Percentiles rank a stretch among this genome's conserved stretches.
phyloP scores from a whole-genome alignment of 257 asterid species.

The Fraxinus quadrangulata region DNA sequence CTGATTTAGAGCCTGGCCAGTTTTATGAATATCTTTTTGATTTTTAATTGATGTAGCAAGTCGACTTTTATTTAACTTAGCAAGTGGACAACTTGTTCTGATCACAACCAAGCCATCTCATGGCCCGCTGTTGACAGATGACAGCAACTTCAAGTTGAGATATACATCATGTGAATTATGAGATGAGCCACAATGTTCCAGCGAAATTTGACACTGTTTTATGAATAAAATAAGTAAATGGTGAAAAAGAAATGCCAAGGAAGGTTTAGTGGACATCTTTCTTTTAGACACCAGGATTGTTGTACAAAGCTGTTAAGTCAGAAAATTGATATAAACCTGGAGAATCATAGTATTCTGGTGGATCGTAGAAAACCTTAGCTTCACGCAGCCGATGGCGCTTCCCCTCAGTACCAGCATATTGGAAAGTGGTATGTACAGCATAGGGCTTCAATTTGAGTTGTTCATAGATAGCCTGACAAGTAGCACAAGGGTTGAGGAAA shows the following conservation, averaged over 20 bases:
- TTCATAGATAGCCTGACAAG: constrained; percentile 71
- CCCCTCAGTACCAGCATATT: constrained; percentile 96
- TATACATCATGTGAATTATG: not conserved
- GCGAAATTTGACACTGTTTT: not conserved
- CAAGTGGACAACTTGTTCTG: not conserved
- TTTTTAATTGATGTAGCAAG: constrained; percentile 2
- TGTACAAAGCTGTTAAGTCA: not conserved
- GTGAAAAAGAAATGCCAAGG: not conserved
- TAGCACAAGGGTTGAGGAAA: constrained; percentile 22
- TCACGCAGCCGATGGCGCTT: constrained; percentile 97
- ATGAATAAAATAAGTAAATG: not conserved
- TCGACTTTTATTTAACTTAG: constrained; percentile 3
- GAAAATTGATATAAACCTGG: constrained; percentile 58
- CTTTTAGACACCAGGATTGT: not conserved
- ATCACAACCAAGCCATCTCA: constrained; percentile 7
- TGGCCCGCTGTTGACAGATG: not conserved
- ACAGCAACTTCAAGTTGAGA: constrained; percentile 7
- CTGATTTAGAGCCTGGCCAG: not conserved
- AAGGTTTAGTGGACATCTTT: not conserved
- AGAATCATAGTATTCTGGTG: constrained; percentile 80
- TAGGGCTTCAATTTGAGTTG: constrained; percentile 89
- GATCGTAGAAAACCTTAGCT: constrained; percentile 87
- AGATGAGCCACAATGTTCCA: not conserved
- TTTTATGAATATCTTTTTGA: not conserved
- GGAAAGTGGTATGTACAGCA: constrained; percentile 97